Evolutionary conservation across 768 basidiomycete genomes (phyloP), one percentile per base, ranked within the genome.

Genomic region (Chalciporus piperatus): DNA sequence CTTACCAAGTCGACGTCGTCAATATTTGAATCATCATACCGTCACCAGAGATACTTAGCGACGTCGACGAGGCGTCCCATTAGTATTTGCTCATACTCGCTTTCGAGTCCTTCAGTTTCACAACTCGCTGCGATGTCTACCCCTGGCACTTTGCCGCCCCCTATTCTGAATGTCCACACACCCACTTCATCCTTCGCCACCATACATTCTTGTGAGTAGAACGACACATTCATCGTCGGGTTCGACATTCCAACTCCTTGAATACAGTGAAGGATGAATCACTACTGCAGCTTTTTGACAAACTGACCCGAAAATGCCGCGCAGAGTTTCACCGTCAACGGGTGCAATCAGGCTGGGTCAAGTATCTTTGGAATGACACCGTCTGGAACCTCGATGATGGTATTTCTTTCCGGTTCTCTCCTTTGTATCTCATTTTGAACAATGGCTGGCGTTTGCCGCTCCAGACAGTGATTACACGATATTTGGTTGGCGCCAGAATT

Each of bases 371-470:
- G 74, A 83, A 84, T 57, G 81, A 83, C 13, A 74, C 82, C 0
- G 67, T 90, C 44, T 97, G 90, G 90, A 87, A 89, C 62, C 71
- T 98, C 11, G 92, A 96, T 64, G 94, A 98, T 62, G 93, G 93
- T 88, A 61, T 61, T 73, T 66, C 14, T 28, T 25, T 46, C n/a
- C 19, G 10, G 25, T 37, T 37, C 35, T n/a, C 33, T 20, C 19
- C 43, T 30, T 32, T 19, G 6, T 32, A 4, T 27, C 23, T 42
- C 39, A 16, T 9, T 14, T 22, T 41, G 19, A 41, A 35, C 22
- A 42, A 47, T 17, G 47, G n/a, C 46, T 40, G 19, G n/a, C 22
- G 14, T 37, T 14, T 22, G n/a, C 27, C 37, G 20, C 46, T 39
- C 23, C 59, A 86, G 93, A 91, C 37, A 84, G 89, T 11, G 93